Evolutionary conservation across 495 filamentous ascomycete genomes (phyloP).

Genomic region (Penicillium taxi): DNA sequence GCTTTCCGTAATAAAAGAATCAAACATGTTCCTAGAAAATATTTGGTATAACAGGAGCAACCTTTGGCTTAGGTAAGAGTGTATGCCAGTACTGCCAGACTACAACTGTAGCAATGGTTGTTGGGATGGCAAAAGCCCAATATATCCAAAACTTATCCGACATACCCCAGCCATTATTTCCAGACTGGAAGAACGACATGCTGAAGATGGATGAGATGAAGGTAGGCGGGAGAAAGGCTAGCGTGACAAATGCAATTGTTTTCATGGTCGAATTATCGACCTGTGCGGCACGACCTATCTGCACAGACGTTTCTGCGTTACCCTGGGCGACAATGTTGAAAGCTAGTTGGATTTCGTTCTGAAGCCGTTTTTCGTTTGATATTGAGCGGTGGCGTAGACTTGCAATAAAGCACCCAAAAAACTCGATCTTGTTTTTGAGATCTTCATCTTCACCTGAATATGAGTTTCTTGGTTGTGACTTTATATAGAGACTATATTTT

Average conservation of each 20-base stretch:
- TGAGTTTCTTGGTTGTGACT: neutral
- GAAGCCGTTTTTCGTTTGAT: conserved; percentile 32
- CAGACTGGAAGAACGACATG: conserved; percentile 32
- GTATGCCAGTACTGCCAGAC: conserved; percentile 21
- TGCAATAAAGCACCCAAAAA: conserved; percentile 16
- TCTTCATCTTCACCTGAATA: neutral
- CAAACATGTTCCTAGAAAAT: no score
- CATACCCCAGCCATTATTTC: conserved; percentile 15
- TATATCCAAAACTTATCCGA: conserved; percentile 32
- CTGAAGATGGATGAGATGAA: conserved; percentile 33
- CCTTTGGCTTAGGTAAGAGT: conserved; percentile 4
- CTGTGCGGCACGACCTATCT: conserved; percentile 28
- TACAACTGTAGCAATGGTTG: conserved; percentile 17
- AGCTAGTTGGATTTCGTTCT: conserved; percentile 40
- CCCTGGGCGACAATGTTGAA: conserved; percentile 30
- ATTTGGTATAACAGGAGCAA: no score
- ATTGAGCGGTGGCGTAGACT: conserved; percentile 30
- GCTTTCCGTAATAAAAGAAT: no score
- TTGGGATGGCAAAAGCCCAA: conserved; percentile 26
- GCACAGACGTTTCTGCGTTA: conserved; percentile 24
- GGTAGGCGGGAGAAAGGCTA: conserved; percentile 31
- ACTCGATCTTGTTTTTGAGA: no score
- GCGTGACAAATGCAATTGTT: conserved; percentile 27
- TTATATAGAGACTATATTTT: conserved; percentile 19
- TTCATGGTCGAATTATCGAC: conserved; percentile 30